Conservation (phyloP, 1,284 basidiomycete genomes). For the Cryptococcus hybrid region DNA sequence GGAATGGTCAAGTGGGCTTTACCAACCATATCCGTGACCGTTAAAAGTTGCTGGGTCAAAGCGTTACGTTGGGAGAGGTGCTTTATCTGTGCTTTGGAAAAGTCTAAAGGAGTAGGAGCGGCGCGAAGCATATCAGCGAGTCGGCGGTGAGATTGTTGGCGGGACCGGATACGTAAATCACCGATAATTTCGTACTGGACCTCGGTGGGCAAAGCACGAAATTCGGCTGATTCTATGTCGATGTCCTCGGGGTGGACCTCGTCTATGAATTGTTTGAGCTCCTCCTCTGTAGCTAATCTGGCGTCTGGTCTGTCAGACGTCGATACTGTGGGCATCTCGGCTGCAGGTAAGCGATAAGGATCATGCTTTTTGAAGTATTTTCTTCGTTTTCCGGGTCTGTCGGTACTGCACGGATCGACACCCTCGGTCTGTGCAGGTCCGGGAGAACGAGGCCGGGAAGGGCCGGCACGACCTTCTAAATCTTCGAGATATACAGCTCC, state of each 20-base stretch:
- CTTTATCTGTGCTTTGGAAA: conserved; percentile 91
- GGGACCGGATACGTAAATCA: conserved; percentile 86
- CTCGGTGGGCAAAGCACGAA: conserved; percentile 89
- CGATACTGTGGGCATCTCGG: conserved; percentile 54
- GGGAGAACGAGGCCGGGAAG: conserved; percentile 19
- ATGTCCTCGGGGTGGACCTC: conserved; percentile 91
- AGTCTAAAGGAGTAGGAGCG: conserved; percentile 84
- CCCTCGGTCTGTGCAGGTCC: conserved; percentile 8
- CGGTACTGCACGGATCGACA: conserved; percentile 12
- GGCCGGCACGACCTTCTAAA: conserved; percentile 55
- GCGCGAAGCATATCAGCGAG: conserved; percentile 85
- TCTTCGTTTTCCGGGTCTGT: conserved; percentile 30
- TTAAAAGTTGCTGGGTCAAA: conserved; percentile 91
- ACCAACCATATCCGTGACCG: conserved; percentile 90
- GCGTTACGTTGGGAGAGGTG: conserved; percentile 85
- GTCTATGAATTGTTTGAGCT: conserved; percentile 84
- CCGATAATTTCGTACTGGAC: conserved; percentile 99
- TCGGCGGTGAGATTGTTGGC: conserved; percentile 89
- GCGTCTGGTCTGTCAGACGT: conserved; percentile 68
- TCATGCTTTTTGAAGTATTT: conserved; percentile 59
- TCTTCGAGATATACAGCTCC: conserved; percentile 82
- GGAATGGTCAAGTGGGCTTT: conserved; percentile 82
- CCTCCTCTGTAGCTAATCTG: conserved; percentile 88
- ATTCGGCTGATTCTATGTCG: conserved; percentile 82
- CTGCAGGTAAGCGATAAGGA: conserved; percentile 74